These are phyloP conservation scores for Entomortierella parvispora DNA, from an alignment of 192 early-diverging fungal species.

Conservation along the genomic window DNA sequence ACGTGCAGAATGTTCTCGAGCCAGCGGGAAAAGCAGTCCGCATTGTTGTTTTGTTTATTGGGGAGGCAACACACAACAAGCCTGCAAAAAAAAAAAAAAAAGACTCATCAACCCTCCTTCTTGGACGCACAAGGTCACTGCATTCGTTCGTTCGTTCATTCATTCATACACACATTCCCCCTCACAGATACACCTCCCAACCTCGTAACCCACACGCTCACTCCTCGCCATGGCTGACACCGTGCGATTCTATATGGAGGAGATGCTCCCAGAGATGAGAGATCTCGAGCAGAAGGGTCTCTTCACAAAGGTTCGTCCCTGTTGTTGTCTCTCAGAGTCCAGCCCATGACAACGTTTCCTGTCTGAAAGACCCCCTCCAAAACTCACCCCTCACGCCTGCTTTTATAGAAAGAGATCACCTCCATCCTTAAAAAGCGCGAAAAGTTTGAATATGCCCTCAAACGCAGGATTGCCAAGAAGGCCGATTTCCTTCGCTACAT, in stretches of 20 bases:
- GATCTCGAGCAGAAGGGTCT: slow-evolving; percentile 84
- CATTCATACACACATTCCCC: neutral
- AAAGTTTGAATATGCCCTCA: slow-evolving; percentile 88
- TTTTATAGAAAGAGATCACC: slow-evolving; percentile 78
- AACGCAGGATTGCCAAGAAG: slow-evolving; percentile 76
- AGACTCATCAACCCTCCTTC: neutral
- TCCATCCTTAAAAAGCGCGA: slow-evolving; percentile 89
- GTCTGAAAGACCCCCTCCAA: neutral
- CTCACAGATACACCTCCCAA: neutral
- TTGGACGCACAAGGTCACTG: neutral
- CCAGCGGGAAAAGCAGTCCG: too few species aligned
- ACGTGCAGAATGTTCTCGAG: neutral
- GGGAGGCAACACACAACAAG: too few species aligned
- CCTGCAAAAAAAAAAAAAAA: slow-evolving; percentile 17
- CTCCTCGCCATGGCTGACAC: slow-evolving; percentile 83
- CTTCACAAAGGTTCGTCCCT: slow-evolving; percentile 76
- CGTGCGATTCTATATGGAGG: slow-evolving; percentile 92
- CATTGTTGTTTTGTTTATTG: too few species aligned
- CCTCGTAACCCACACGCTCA: neutral
- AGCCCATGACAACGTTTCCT: neutral
- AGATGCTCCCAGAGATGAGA: slow-evolving; percentile 92
- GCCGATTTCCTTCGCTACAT: slow-evolving; percentile 92
- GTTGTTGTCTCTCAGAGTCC: neutral
- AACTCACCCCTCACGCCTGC: neutral
- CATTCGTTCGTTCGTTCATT: neutral